Evolutionary conservation across 495 filamentous ascomycete species (phyloP).

Genomic region (Podospora appendiculata): DNA sequence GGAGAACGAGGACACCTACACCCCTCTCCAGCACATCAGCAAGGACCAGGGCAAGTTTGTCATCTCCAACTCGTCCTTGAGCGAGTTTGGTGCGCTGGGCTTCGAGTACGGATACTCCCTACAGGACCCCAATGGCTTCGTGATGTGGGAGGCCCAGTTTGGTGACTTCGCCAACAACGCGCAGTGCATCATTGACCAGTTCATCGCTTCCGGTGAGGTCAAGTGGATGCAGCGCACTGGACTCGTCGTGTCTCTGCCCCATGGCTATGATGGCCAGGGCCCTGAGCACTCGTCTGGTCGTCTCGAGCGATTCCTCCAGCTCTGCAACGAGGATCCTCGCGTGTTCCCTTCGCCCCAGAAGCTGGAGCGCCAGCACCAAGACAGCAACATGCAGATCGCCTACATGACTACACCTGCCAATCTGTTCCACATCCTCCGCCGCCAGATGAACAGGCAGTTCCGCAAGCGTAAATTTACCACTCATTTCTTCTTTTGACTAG

Average conservation of each 20-base stretch:
- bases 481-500: background rate
- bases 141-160: conserved; percentile 99
- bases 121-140: conserved; percentile 89
- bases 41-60: conserved; percentile 89
- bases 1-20: conserved; percentile 85
- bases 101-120: conserved; percentile 99
- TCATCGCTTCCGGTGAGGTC: conserved; percentile 91
- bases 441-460: conserved; percentile 99
- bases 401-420: conserved; percentile 92
- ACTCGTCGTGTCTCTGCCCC: conserved; percentile 86
- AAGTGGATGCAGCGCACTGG: conserved; percentile 99
- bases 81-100: conserved; percentile 89
- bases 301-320: conserved; percentile 94
- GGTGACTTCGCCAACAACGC: conserved; percentile 99
- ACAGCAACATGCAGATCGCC: conserved; percentile 98
- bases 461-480: conserved; percentile 74
- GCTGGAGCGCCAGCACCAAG: conserved; percentile 95
- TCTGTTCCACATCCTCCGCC: conserved; percentile 89
- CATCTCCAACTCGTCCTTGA: conserved; percentile 94
- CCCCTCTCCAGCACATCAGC: conserved; percentile 80
- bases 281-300: conserved; percentile 97
- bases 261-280: conserved; percentile 97
- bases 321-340: conserved; percentile 96
- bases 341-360: conserved; percentile 80
- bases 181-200: conserved; percentile 98